Percentiles rank a stretch among this genome's conserved stretches.
phyloP scores from a whole-genome alignment of 2,329 filamentous ascomycete species.

The Clarireedia homoeocarpa region DNA sequence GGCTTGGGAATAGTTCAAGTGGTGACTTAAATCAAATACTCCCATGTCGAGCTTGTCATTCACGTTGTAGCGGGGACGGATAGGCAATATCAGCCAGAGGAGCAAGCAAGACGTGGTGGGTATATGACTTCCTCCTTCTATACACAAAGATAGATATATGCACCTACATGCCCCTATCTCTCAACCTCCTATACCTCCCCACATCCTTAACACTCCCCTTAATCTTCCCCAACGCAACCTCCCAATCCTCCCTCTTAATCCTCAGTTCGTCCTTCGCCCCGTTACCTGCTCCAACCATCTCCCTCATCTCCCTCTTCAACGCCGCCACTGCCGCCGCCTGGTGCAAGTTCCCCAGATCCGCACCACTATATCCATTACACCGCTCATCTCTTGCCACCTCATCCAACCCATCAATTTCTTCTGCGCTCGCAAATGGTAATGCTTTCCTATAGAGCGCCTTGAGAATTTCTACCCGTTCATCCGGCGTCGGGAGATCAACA shows the following conservation, averaged over 20 bases:
- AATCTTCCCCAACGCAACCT: constrained; percentile 27
- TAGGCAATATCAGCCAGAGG: too few relatives aligned
- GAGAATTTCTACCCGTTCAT: constrained; percentile 81
- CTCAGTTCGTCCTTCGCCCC: constrained; percentile 15
- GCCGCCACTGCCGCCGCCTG: constrained; percentile 30
- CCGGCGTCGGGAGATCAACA: constrained; percentile 72
- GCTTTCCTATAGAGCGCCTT: constrained; percentile 52
- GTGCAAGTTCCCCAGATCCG: constrained; percentile 50
- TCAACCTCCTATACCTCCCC: constrained; percentile 29
- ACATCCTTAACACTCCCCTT: constrained; percentile 31
- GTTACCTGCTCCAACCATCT: background rate
- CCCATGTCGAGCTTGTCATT: too few relatives aligned
- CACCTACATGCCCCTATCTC: constrained; percentile 29
- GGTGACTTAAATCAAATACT: too few relatives aligned
- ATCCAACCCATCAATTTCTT: constrained; percentile 47
- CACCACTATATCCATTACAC: constrained; percentile 71
- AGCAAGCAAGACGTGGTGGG: too few relatives aligned
- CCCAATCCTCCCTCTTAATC: constrained; percentile 28
- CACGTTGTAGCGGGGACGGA: too few relatives aligned
- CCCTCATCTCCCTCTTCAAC: constrained; percentile 26
- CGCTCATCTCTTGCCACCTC: constrained; percentile 56
- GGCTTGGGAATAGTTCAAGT: too few relatives aligned
- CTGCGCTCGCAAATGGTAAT: constrained; percentile 43
- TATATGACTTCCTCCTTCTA: background rate
- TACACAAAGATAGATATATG: background rate